Evolutionary conservation across 495 filamentous ascomycete genomes (phyloP).

Genomic region (Aspergillus ellipticus): DNA sequence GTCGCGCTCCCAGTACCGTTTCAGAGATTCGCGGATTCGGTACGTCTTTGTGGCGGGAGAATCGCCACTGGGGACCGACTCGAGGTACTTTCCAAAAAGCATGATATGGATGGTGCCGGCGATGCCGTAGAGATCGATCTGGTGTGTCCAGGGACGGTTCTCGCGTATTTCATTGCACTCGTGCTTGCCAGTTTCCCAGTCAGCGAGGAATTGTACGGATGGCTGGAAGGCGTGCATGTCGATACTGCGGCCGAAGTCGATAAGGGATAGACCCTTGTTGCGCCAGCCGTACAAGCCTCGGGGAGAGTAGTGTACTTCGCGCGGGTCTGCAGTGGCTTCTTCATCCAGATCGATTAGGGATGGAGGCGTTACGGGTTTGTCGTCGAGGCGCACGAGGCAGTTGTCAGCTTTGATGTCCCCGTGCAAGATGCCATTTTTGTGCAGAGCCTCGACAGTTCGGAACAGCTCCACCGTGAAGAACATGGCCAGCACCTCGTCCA

Average conservation of each 20-base stretch:
- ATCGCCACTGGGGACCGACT: slow-evolving; percentile 53
- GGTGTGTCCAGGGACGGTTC: slow-evolving; percentile 88
- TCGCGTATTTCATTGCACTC: slow-evolving; percentile 96
- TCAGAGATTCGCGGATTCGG: slow-evolving; percentile 69
- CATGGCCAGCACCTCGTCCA: slow-evolving; percentile 89
- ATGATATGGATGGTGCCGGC: slow-evolving; percentile 82
- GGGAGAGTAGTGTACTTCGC: slow-evolving; percentile 56
- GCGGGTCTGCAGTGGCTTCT: slow-evolving; percentile 42
- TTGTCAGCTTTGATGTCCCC: slow-evolving; percentile 96
- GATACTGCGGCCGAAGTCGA: slow-evolving; percentile 93
- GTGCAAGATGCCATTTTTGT: slow-evolving; percentile 75
- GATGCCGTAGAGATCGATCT: slow-evolving; percentile 90
- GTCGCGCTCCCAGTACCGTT: slow-evolving; percentile 93
- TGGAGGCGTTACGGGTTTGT: slow-evolving; percentile 24
- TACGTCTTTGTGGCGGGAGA: slow-evolving; percentile 52
- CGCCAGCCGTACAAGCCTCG: slow-evolving; percentile 76
- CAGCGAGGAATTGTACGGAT: slow-evolving; percentile 83
- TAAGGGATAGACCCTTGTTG: slow-evolving; percentile 74
- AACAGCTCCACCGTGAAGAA: slow-evolving; percentile 92
- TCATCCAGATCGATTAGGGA: slow-evolving; percentile 36
- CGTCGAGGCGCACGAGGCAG: slow-evolving; percentile 80
- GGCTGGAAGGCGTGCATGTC: slow-evolving; percentile 82
- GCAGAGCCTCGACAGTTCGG: slow-evolving; percentile 82
- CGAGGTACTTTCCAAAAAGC: slow-evolving; percentile 92
- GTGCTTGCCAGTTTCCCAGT: slow-evolving; percentile 79